These are phyloP conservation scores for Rhizomucor pusillus DNA, from an alignment of 371 early-diverging fungal genomes.

Conservation along the genomic window DNA sequence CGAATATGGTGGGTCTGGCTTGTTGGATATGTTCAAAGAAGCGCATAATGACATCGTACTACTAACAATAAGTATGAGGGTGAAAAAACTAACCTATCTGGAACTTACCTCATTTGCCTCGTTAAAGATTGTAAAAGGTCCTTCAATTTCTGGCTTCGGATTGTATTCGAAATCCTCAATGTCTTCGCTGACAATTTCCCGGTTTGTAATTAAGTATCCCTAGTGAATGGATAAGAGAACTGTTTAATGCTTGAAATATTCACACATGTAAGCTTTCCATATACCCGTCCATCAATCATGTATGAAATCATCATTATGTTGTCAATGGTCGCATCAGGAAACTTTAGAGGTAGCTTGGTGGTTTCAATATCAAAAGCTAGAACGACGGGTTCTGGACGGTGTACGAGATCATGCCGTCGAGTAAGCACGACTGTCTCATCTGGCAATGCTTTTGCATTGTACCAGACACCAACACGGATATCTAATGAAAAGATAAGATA, in stretches of 20 bases:
- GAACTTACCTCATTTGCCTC: conserved; percentile 80
- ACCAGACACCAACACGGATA: conserved; percentile 97
- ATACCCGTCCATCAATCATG: conserved; percentile 95
- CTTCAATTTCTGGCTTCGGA: conserved; percentile 95
- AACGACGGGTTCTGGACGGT: conserved; percentile 95
- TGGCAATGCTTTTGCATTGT: conserved; percentile 64
- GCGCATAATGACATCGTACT: conserved; percentile 71
- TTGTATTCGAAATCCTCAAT: conserved; percentile 98
- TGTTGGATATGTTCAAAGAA: conserved; percentile 94
- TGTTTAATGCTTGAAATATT: too few species aligned
- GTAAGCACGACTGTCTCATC: conserved; percentile 61
- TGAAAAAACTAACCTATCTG: neutral
- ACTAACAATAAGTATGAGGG: neutral
- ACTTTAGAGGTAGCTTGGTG: conserved; percentile 97
- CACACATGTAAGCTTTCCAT: too few species aligned
- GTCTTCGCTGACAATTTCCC: conserved; percentile 95
- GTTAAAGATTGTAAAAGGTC: conserved; percentile 97
- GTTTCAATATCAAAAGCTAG: conserved; percentile 99
- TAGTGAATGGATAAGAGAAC: conserved; percentile 29
- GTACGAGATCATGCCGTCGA: conserved; percentile 81
- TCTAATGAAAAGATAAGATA: conserved; percentile 43
- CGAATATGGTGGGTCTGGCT: conserved; percentile 90
- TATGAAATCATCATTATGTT: conserved; percentile 99
- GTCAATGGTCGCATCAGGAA: conserved; percentile 95
- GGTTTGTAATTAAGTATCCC: conserved; percentile 98